Evolutionary conservation across 306 rosid genomes (phyloP).

Genomic region (Acacia crassicarpa): DNA sequence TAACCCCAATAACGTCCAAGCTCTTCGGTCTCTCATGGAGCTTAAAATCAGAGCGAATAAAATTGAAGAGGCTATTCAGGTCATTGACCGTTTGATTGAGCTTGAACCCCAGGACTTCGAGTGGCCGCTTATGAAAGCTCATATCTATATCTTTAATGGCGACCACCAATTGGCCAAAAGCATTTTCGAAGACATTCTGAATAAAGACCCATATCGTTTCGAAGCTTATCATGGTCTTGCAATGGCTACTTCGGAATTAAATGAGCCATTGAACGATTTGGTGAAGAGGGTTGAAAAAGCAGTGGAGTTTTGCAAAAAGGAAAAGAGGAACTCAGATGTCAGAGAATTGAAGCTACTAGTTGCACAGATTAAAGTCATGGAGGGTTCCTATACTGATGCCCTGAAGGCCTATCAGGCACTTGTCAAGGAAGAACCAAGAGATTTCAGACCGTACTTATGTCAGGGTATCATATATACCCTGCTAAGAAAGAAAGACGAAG

Average conservation of each 20-base stretch:
- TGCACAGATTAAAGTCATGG: slow-evolving; percentile 81
- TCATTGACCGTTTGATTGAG: slow-evolving; percentile 66
- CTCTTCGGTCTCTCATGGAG: slow-evolving; percentile 78
- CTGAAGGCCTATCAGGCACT: slow-evolving; percentile 75
- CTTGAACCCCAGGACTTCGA: slow-evolving; percentile 75
- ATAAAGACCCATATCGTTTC: slow-evolving; percentile 64
- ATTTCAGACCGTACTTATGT: slow-evolving; percentile 92
- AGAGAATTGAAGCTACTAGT: slow-evolving; percentile 86
- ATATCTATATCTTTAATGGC: slow-evolving; percentile 56
- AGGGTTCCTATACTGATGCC: slow-evolving; percentile 60
- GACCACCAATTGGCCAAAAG: slow-evolving; percentile 44
- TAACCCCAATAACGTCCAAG: slow-evolving; percentile 55
- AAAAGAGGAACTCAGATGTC: slow-evolving; percentile 53
- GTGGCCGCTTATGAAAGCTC: slow-evolving; percentile 84
- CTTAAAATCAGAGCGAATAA: slow-evolving; percentile 53
- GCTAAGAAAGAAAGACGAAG: slow-evolving; percentile 79
- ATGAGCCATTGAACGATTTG: slow-evolving; percentile 40
- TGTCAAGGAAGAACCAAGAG: slow-evolving; percentile 89
- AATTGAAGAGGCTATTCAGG: slow-evolving; percentile 56
- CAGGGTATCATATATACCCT: slow-evolving; percentile 87
- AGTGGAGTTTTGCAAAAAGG: slow-evolving; percentile 57
- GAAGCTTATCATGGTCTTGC: slow-evolving; percentile 94
- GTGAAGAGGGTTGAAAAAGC: slow-evolving; percentile 60
- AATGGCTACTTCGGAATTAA: slow-evolving; percentile 59
- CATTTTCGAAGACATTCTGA: slow-evolving; percentile 65